Conservation (phyloP, 345 rosid species). For the Arabis alpina region DNA sequence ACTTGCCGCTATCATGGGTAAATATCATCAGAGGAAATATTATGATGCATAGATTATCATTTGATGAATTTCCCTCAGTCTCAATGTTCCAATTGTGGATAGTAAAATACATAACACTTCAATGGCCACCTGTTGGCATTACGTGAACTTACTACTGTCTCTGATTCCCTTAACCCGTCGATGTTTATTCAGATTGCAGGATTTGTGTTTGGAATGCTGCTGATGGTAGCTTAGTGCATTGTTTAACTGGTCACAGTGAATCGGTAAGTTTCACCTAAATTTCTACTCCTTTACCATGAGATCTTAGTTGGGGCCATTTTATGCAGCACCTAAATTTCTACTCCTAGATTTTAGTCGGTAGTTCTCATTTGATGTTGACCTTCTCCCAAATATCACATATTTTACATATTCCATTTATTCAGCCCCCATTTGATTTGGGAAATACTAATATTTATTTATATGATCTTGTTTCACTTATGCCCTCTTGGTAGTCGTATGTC, state of each 20-base stretch:
- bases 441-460: slow-evolving; percentile 9
- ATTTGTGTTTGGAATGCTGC: slow-evolving; percentile 99
- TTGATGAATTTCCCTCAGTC: slow-evolving; percentile 18
- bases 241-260: slow-evolving; percentile 92
- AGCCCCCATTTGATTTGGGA: slow-evolving; percentile 7
- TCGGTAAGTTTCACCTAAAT: slow-evolving; percentile 65
- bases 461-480: slow-evolving; percentile 27
- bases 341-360: slow-evolving; percentile 30
- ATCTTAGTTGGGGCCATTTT: slow-evolving; percentile 27
- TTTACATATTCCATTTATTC: slow-evolving; percentile 18
- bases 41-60: slow-evolving; percentile 22
- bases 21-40: slow-evolving; percentile 33
- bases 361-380: slow-evolving; percentile 27
- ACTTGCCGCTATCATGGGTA: slow-evolving; percentile 99
- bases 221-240: slow-evolving; percentile 96
- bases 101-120: slow-evolving; percentile 16
- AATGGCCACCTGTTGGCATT: slow-evolving; percentile 14
- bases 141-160: slow-evolving; percentile 28
- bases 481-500: slow-evolving; percentile 83
- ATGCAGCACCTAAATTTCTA: slow-evolving; percentile 28
- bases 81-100: slow-evolving; percentile 1
- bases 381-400: slow-evolving; percentile 16
- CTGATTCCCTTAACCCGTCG: slow-evolving; percentile 17
- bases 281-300: slow-evolving; percentile 28
- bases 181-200: slow-evolving; percentile 85